Base-by-base conservation (phyloP, 192 early-diverging fungal genomes). In the Martensiomyces pterosporus region DNA sequence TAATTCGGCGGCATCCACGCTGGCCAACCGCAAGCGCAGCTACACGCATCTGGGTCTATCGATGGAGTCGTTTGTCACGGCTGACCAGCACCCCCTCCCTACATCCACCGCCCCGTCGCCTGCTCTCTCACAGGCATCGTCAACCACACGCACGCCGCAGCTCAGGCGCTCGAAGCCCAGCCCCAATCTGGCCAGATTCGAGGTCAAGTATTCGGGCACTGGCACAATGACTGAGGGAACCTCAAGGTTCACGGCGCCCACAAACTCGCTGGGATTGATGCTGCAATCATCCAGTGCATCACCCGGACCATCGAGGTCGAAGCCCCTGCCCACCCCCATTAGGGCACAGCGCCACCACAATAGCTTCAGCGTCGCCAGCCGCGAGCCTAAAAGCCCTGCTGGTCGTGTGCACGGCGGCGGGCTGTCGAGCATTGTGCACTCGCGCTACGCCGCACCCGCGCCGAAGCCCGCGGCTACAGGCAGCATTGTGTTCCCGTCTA, bases 31-130 rank as follows among this genome's bases (percentile, higher is more conserved):
- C 39, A 74, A 74, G 48, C 70, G 70, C 59, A 74, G 70, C 52
- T 74, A 65, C 55, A 74, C 70, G 4, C 70, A 74, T 38, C 58
- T 74, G 24, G 70, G 70, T 3, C 59, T 74, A 43, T 66, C 70
- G 14, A 74, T 74, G 70, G 70, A 74, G 51, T 39, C 59, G 16
- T 49, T 73, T 17, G 37, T 44, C 41, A 22, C 54, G 9, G 21
- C 37, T 17, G 51, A 51, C 15, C 50, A 41, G 5, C n/a, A 41
- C 16, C 19, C n/a, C n/a, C n/a, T n/a, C n/a, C n/a, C n/a, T n/a
- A n/a, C n/a, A n/a, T n/a, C n/a, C n/a, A n/a, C n/a, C n/a, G n/a
- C n/a, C n/a, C n/a, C 22, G 14, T 6, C 49, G n/a, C 41, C 9
- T 45, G 47, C 51, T 4, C 25, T 23, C 27, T 36, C 55, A 23